Base-by-base conservation (phyloP, 192 early-diverging fungal species). In the Anaeromyces robustus region DNA sequence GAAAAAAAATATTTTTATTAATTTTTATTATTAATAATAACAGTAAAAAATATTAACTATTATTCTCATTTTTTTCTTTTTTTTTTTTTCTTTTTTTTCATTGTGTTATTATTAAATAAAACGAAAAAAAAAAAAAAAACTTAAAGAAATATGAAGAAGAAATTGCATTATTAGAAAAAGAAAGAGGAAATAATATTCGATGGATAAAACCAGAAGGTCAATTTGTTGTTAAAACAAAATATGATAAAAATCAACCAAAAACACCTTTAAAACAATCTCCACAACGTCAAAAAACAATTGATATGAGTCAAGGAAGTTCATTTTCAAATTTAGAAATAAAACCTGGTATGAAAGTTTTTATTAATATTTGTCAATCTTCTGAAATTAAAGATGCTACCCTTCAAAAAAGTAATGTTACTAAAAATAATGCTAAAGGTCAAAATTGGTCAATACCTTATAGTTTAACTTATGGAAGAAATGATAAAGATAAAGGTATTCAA, bases 371-470 rank as follows among this genome's bases (percentile, higher is more conserved):
- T 81, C 82, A 83, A 22, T 82, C 83, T 30, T 17, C 86, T n/a
- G 88, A 89, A 79, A 85, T 90, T 79, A 83, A 39, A 19, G 81
- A 80, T 30, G 86, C 85, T 16, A 83, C 59, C 1, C 59, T 78
- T 77, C 28, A 37, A 37, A 43, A 29, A 52, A 68, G 29, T 29
- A 77, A 77, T n/a, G 22, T 59, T 2, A 77, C 81, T 26, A 31
- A 13, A 29, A 77, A 78, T n/a, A 84, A 84, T 68, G 30, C 34
- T 59, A 37, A 31, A 68, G 88, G 88, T 14, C 59, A 82, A 78
- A 79, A 19, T n/a, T 90, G 89, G 89, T 81, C 77, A 19, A 90
- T 90, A 79, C 89, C 89, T 17, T 90, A 90, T 79, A 87, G 86
- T 80, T 79, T 90, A 77, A 82, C 78, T 32, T 30, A 77, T 30